Percentiles rank a stretch among this genome's conserved stretches.
Evolutionary conservation across 306 rosid species (phyloP).

Genomic region (Quercus wislizeni): DNA sequence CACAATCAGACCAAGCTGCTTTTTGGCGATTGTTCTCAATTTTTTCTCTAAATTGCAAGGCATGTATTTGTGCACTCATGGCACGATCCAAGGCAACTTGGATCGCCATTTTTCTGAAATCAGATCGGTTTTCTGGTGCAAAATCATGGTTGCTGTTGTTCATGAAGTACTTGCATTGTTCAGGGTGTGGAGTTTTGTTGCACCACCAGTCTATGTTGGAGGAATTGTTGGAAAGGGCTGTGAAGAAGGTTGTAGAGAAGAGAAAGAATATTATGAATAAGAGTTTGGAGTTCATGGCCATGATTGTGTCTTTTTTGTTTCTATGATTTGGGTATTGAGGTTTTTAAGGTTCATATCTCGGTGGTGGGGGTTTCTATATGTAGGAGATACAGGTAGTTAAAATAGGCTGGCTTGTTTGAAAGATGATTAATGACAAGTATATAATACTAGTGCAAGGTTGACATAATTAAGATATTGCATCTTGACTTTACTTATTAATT

Average conservation of each 20-base stretch:
- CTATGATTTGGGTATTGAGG: conserved; percentile 23
- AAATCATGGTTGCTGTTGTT: conserved; percentile 25
- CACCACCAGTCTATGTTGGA: conserved; percentile 68
- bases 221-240: conserved; percentile 36
- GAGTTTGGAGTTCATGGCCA: conserved; percentile 24
- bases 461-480: conserved; percentile 17
- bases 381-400: conserved; percentile 21
- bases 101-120: conserved; percentile 46
- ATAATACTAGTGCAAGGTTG: conserved; percentile 37
- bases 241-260: conserved; percentile 31
- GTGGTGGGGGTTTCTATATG: conserved; percentile 5
- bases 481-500: conserved; percentile 31
- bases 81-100: conserved; percentile 53
- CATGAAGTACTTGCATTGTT: conserved; percentile 54
- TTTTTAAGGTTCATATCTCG: conserved; percentile 21
- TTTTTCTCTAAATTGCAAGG: conserved; percentile 7
- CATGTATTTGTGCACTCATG: conserved; percentile 15
- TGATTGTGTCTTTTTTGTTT: neutral
- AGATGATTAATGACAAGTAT: conserved; percentile 25
- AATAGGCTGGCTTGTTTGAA: conserved; percentile 29
- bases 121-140: conserved; percentile 32
- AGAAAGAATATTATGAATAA: conserved; percentile 19
- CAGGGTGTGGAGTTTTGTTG: conserved; percentile 73
- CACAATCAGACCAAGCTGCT: conserved; percentile 54
- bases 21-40: conserved; percentile 26